Percentiles rank a stretch among this genome's conserved stretches.
phyloP scores from a whole-genome alignment of 2,329 filamentous ascomycete species.

The Macrophomina tecta region DNA sequence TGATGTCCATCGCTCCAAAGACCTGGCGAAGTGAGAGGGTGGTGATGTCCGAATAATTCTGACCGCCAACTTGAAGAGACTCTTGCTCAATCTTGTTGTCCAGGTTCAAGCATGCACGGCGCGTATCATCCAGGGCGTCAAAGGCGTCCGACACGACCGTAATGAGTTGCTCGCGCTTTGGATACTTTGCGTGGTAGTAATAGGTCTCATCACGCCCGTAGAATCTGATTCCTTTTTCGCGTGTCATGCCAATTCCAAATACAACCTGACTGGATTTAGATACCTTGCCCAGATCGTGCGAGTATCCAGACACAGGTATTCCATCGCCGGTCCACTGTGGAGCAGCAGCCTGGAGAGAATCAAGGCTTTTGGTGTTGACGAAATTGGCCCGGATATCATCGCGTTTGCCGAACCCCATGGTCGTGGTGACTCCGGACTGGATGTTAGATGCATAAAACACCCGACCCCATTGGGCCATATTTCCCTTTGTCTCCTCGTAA shows the following conservation, averaged over 20 bases:
- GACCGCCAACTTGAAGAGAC: conserved; percentile 41
- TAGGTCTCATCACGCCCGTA: conserved; percentile 47
- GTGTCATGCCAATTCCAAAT: conserved; percentile 51
- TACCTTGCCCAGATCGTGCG: conserved; percentile 48
- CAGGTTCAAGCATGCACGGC: conserved; percentile 41
- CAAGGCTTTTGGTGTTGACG: conserved; percentile 31
- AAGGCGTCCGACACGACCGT: conserved; percentile 49
- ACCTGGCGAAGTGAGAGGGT: conserved; percentile 50
- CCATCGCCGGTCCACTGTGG: conserved; percentile 33
- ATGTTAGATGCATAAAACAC: conserved; percentile 45
- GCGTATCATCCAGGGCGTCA: conserved; percentile 46
- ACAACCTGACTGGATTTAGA: conserved; percentile 39
- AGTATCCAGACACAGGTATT: conserved; percentile 30
- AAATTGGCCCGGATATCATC: conserved; percentile 18
- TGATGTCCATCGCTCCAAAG: conserved; percentile 50
- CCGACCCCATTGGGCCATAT: conserved; percentile 53
- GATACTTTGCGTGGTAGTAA: conserved; percentile 47
- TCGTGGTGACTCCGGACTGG: conserved; percentile 10
- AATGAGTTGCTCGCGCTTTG: conserved; percentile 33
- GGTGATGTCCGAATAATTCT: conserved; percentile 51
- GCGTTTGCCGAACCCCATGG: conserved; percentile 21
- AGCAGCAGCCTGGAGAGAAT: conserved; percentile 35
- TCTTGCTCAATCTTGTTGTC: conserved; percentile 40
- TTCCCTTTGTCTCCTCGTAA: conserved; percentile 42
- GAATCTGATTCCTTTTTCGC: conserved; percentile 49